A percentile compares a stretch with the other conserved stretches of the same genome.
Conservation (phyloP, 106 monocot species). For the Apostasia ramifera region DNA sequence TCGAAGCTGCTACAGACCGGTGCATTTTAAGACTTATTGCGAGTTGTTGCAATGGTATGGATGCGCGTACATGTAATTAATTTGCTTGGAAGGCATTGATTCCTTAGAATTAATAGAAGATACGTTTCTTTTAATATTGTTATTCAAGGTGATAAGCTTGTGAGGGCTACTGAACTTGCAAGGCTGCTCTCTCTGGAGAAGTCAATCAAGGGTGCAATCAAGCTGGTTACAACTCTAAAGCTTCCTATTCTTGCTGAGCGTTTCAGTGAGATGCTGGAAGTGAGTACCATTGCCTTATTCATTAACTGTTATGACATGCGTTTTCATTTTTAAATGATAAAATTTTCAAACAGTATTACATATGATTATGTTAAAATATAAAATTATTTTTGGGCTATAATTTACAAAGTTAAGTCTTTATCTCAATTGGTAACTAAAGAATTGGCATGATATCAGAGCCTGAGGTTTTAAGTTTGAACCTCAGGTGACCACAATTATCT, state of each 20-base stretch:
- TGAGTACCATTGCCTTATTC: constrained; percentile 6
- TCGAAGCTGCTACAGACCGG: constrained; percentile 66
- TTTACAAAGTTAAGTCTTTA: background rate
- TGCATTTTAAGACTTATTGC: constrained; percentile 92
- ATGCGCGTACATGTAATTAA: background rate
- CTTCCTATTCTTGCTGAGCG: constrained; percentile 80
- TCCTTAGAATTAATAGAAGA: background rate
- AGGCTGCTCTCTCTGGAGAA: constrained; percentile 69
- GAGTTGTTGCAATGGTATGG: constrained; percentile 83
- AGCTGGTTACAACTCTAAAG: constrained; percentile 74
- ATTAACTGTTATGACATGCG: background rate
- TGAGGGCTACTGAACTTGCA: constrained; percentile 84
- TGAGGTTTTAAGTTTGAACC: no score
- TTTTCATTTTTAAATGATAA: background rate
- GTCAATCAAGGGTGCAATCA: constrained; percentile 81
- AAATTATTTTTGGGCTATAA: background rate
- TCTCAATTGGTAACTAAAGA: no score
- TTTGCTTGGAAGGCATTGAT: background rate
- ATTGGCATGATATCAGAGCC: no score
- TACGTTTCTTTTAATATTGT: constrained; percentile 1
- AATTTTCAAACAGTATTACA: background rate
- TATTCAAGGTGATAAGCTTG: constrained; percentile 87
- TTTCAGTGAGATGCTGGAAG: constrained; percentile 76
- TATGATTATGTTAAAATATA: background rate
- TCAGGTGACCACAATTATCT: no score